Evolutionary conservation across 768 basidiomycete genomes (phyloP).

Genomic region (Holtermanniella nyarrowii): DNA sequence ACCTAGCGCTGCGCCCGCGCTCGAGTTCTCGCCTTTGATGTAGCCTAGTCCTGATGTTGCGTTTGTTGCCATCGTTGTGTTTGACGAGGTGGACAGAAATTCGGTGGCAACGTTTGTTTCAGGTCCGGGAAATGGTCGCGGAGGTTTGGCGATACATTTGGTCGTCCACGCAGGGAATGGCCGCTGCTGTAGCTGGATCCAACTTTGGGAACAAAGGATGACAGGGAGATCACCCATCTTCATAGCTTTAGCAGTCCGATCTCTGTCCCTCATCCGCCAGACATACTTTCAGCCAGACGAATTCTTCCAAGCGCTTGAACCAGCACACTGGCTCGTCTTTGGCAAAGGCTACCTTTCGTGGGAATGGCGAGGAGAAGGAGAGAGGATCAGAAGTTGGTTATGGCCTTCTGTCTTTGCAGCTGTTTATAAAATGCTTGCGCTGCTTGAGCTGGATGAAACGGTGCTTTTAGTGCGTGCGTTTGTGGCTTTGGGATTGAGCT

Average conservation of each 20-base stretch:
- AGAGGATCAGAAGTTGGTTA: constrained; percentile 35
- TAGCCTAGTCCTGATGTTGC: constrained; percentile 6
- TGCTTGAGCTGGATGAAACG: constrained; percentile 49
- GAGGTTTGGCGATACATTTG: too few species aligned
- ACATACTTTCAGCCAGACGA: constrained; percentile 97
- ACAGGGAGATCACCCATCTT: constrained; percentile 14
- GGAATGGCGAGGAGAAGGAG: constrained; percentile 62
- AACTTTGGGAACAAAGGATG: too few species aligned
- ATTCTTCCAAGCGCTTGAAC: constrained; percentile 88
- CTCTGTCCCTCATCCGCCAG: constrained; percentile 49
- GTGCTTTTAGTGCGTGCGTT: constrained; percentile 53
- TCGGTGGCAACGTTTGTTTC: too few species aligned
- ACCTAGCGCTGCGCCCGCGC: neutral
- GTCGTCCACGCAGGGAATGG: too few species aligned
- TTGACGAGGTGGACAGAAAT: too few species aligned
- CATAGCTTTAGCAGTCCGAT: constrained; percentile 30
- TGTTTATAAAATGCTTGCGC: constrained; percentile 60
- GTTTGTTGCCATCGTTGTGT: too few species aligned
- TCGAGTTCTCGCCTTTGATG: neutral
- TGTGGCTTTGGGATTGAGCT: constrained; percentile 1
- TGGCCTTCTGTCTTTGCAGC: constrained; percentile 76
- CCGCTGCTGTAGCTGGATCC: too few species aligned
- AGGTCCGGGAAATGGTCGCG: too few species aligned
- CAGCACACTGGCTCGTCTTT: constrained; percentile 77
- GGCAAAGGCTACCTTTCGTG: constrained; percentile 88